Conservation (phyloP, 2,329 filamentous ascomycete species). For the Cercospora zeae-maydis region DNA sequence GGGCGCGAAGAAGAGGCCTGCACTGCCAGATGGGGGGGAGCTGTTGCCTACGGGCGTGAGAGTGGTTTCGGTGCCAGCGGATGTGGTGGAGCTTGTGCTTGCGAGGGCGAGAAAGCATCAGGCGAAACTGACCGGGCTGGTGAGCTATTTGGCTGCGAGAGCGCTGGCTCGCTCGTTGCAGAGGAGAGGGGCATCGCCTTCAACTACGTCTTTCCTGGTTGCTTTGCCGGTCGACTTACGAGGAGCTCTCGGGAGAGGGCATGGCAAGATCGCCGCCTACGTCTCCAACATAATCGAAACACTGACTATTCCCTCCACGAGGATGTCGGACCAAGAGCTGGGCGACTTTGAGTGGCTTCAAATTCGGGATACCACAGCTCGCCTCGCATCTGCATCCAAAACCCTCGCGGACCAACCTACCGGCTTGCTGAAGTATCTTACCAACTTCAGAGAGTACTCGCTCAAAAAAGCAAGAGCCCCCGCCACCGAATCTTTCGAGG, state of each 20-base stretch:
- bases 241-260: slow-evolving; percentile 32
- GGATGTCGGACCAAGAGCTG: background rate
- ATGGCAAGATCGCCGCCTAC: slow-evolving; percentile 40
- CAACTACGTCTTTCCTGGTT: slow-evolving; percentile 37
- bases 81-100: slow-evolving; percentile 32
- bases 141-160: slow-evolving; percentile 42
- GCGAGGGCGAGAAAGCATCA: slow-evolving; percentile 33
- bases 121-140: slow-evolving; percentile 42
- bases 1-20: slow-evolving; percentile 21
- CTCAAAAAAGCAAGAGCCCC: slow-evolving; percentile 38
- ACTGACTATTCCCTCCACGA: background rate
- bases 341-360: slow-evolving; percentile 34
- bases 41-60: slow-evolving; percentile 33
- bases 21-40: background rate
- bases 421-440: slow-evolving; percentile 44
- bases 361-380: slow-evolving; percentile 34
- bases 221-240: slow-evolving; percentile 45
- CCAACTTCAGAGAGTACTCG: slow-evolving; percentile 42
- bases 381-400: slow-evolving; percentile 34
- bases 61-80: slow-evolving; percentile 34
- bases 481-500: slow-evolving; percentile 44
- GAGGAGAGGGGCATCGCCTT: slow-evolving; percentile 7
- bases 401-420: slow-evolving; percentile 42
- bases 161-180: slow-evolving; percentile 37
- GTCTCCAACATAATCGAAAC: slow-evolving; percentile 24